Percentiles rank a stretch among this genome's conserved stretches.
Conservation (phyloP, 116 monocot species). For the Zostera marina region DNA sequence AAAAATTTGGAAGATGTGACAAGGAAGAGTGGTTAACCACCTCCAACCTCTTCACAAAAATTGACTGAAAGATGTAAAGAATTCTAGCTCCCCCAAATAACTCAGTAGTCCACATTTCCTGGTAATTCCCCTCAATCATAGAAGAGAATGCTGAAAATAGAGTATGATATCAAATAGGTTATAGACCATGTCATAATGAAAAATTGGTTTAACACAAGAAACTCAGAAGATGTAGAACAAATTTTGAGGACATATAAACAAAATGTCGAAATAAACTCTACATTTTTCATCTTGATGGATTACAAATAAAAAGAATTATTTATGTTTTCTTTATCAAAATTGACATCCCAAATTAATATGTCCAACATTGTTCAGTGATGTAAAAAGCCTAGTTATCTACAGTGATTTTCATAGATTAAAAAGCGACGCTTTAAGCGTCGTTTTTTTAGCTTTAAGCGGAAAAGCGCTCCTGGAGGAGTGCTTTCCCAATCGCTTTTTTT, state of each 20-base stretch:
- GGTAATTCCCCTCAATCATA: constrained; percentile 23
- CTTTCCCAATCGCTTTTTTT: too few relatives aligned
- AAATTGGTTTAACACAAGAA: too few relatives aligned
- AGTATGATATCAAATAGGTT: neutral
- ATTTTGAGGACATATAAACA: neutral
- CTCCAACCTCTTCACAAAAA: constrained; percentile 33
- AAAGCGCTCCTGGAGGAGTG: too few relatives aligned
- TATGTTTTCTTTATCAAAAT: too few relatives aligned
- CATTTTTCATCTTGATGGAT: too few relatives aligned
- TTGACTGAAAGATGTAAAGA: constrained; percentile 22
- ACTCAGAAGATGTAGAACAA: neutral
- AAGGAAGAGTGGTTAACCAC: constrained; percentile 8
- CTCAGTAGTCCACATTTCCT: constrained; percentile 29
- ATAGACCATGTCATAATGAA: neutral
- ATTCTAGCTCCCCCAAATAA: constrained; percentile 26
- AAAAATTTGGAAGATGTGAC: neutral
- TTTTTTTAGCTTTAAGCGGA: too few relatives aligned
- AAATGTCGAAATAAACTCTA: neutral
- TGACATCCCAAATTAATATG: too few relatives aligned
- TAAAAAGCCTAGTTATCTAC: too few relatives aligned
- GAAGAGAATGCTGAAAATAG: constrained; percentile 23
- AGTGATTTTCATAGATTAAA: too few relatives aligned
- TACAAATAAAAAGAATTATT: too few relatives aligned
- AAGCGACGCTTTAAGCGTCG: too few relatives aligned
- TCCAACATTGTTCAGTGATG: too few relatives aligned